Percentiles rank a stretch among this genome's conserved stretches.
These are phyloP conservation scores for Helotiales sp. DNA, from an alignment of 2,329 filamentous ascomycete species.

Conservation along the genomic window DNA sequence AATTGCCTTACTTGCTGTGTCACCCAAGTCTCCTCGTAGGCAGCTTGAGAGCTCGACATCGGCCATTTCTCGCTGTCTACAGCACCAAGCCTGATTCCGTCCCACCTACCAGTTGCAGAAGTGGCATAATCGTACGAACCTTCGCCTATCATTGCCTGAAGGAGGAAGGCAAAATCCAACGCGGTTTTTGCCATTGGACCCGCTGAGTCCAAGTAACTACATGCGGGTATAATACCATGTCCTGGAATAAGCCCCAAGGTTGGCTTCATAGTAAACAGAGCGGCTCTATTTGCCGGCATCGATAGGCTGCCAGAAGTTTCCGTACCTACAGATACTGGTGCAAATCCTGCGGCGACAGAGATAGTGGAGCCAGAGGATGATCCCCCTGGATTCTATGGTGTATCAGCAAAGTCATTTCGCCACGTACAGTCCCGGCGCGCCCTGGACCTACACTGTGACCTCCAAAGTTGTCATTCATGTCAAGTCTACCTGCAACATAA, in stretches of 20 bases:
- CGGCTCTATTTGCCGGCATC: not conserved
- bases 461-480: not conserved
- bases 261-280: not conserved
- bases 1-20: not conserved
- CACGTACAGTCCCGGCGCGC: not conserved
- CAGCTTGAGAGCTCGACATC: not conserved
- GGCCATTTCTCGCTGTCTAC: not conserved
- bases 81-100: not conserved
- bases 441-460: not conserved
- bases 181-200: not conserved
- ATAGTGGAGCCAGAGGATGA: not conserved
- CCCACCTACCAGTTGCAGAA: not conserved
- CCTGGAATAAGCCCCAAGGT: not conserved
- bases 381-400: not conserved
- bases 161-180: not conserved
- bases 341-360: not conserved
- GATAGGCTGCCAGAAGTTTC: not conserved
- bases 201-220: not conserved
- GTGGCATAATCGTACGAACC: not conserved
- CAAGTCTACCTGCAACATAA: not conserved
- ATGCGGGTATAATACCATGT: not conserved
- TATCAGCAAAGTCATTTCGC: no score
- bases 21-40: not conserved
- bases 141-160: not conserved
- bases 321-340: not conserved